These are phyloP conservation scores for Begonia loranthoides DNA, from an alignment of 306 rosid species.

Conservation along the genomic window DNA sequence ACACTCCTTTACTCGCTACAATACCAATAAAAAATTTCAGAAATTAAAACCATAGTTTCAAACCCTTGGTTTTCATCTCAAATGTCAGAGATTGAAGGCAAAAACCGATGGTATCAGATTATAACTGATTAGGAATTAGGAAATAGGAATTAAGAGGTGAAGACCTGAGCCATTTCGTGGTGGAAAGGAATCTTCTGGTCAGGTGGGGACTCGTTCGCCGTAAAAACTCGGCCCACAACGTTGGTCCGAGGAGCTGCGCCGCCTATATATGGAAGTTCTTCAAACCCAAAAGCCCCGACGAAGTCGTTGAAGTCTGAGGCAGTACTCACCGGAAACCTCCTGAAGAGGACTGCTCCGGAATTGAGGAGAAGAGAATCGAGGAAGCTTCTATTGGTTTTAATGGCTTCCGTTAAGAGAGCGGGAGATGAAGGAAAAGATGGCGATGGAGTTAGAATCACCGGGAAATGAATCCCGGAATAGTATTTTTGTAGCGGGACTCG, in stretches of 20 bases:
- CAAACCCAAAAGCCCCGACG: constrained; percentile 63
- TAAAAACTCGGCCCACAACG: constrained; percentile 72
- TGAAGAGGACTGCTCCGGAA: constrained; percentile 58
- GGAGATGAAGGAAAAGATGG: constrained; percentile 10
- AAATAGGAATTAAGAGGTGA: neutral
- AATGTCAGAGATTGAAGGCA: no score
- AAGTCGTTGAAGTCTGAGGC: constrained; percentile 68
- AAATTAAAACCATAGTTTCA: no score
- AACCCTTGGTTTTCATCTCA: no score
- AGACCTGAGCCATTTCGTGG: constrained; percentile 82
- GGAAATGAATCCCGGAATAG: constrained; percentile 37
- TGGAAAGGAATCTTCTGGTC: constrained; percentile 84
- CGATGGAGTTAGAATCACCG: constrained; percentile 24
- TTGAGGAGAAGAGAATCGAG: constrained; percentile 38
- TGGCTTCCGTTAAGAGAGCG: constrained; percentile 17
- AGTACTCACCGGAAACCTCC: constrained; percentile 38
- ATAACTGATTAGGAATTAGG: neutral
- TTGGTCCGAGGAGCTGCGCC: constrained; percentile 76
- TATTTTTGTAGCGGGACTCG: constrained; percentile 47
- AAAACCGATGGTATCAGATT: no score
- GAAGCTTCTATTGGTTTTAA: constrained; percentile 29
- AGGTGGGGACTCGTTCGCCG: constrained; percentile 87
- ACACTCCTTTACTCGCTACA: constrained; percentile 1
- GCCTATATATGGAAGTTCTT: constrained; percentile 80
- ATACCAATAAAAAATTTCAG: no score